Conservation (phyloP, 352 stramenopile genomes). For the Albugo laibachii region DNA sequence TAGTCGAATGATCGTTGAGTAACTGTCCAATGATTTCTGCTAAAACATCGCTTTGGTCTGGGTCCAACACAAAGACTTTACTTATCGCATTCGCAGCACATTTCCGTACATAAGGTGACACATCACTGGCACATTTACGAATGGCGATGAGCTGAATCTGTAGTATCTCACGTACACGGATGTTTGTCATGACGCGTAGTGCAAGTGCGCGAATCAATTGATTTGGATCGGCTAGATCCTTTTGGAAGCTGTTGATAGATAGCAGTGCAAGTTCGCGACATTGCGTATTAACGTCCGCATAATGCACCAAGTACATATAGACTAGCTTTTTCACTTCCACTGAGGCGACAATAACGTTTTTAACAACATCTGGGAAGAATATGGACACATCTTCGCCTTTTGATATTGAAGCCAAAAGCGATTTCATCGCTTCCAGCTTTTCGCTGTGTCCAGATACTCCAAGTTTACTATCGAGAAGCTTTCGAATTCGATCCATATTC, state of each 20-base stretch:
- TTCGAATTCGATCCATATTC: conserved; percentile 74
- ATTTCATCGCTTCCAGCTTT: conserved; percentile 97
- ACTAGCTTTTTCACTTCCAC: conserved; percentile 99
- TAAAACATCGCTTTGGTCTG: conserved; percentile 76
- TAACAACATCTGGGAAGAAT: conserved; percentile 96
- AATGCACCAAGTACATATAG: conserved; percentile 99
- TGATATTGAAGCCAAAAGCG: conserved; percentile 91
- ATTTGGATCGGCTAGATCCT: conserved; percentile 90
- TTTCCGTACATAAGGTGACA: conserved; percentile 93
- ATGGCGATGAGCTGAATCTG: conserved; percentile 97
- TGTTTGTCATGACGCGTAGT: conserved; percentile 92
- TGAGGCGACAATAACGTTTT: conserved; percentile 85
- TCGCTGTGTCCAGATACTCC: conserved; percentile 58
- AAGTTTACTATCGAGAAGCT: conserved; percentile 80
- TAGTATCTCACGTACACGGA: conserved; percentile 95
- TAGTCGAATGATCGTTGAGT: conserved; percentile 88
- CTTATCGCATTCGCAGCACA: conserved; percentile 90
- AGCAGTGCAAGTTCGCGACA: conserved; percentile 94
- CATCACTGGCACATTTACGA: conserved; percentile 82
- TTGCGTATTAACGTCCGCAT: conserved; percentile 87
- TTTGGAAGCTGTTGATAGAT: conserved; percentile 97
- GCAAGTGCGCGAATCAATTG: conserved; percentile 86
- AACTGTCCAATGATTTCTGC: conserved; percentile 87
- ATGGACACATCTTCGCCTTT: conserved; percentile 94
- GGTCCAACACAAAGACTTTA: conserved; percentile 86